phyloP scores from a whole-genome alignment of 2,329 filamentous ascomycete genomes.

The Cytospora leucostoma region DNA sequence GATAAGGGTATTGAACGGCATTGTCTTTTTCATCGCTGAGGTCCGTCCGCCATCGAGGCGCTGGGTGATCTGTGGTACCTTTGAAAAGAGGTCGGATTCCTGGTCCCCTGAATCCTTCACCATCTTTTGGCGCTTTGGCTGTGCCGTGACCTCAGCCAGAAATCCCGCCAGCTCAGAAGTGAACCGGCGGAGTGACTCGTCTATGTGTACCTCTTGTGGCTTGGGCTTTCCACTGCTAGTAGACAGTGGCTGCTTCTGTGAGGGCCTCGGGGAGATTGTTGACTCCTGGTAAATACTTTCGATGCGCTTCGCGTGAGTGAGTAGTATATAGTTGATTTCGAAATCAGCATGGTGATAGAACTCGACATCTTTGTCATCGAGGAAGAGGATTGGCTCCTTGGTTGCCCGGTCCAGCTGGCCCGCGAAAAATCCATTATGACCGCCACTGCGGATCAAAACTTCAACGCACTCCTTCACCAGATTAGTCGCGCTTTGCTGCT shows the following conservation, averaged over 20 bases:
- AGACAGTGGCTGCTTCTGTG: not conserved
- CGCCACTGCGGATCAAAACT: not conserved
- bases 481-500: not conserved
- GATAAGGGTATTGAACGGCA: conserved; percentile 20
- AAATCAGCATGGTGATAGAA: conserved; percentile 12
- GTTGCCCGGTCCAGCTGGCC: not conserved
- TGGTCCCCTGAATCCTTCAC: not conserved
- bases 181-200: not conserved
- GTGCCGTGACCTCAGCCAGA: not conserved
- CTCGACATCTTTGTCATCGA: not conserved
- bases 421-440: not conserved
- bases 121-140: not conserved
- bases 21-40: conserved; percentile 20
- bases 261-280: not conserved
- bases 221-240: not conserved
- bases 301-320: not conserved
- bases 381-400: not conserved
- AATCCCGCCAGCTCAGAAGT: not conserved
- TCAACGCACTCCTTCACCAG: not conserved
- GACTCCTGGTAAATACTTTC: not conserved
- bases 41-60: not conserved
- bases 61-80: not conserved
- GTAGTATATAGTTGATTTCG: conserved; percentile 12
- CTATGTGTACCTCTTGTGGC: not conserved
- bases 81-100: not conserved